Conservation (phyloP, 306 rosid species). For the Pachyrhizus erosus region DNA sequence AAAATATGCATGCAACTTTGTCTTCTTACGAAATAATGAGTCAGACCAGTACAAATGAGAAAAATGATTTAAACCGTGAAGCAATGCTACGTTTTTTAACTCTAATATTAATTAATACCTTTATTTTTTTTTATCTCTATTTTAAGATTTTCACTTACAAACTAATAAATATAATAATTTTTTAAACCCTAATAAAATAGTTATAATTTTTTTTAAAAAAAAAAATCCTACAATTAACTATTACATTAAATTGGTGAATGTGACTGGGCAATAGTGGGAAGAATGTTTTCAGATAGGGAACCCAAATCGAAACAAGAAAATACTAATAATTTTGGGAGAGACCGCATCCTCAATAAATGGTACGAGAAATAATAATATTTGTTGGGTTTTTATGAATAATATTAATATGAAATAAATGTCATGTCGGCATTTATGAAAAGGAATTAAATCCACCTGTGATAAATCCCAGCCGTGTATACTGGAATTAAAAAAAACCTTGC, state of each 20-base stretch:
- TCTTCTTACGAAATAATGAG: no score
- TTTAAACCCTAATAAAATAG: no score
- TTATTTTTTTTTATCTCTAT: no score
- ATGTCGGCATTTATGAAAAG: not conserved
- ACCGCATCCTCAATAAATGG: not conserved
- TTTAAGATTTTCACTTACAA: no score
- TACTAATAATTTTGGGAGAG: not conserved
- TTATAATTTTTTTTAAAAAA: no score
- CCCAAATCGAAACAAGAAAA: not conserved
- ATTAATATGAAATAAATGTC: constrained; percentile 10
- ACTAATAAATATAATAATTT: no score
- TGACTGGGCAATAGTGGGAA: not conserved
- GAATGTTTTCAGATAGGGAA: not conserved
- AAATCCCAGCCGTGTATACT: not conserved
- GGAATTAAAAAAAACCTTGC: not conserved
- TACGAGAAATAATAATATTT: no score
- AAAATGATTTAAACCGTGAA: not conserved
- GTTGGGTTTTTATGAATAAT: not conserved
- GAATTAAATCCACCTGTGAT: not conserved
- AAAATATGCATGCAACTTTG: no score
- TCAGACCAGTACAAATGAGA: not conserved
- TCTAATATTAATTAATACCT: not conserved
- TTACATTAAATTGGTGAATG: constrained; percentile 7
- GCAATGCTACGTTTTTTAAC: not conserved
- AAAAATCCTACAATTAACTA: not conserved